Conservation (phyloP, 768 basidiomycete genomes). For the Lentinula raphanica region DNA sequence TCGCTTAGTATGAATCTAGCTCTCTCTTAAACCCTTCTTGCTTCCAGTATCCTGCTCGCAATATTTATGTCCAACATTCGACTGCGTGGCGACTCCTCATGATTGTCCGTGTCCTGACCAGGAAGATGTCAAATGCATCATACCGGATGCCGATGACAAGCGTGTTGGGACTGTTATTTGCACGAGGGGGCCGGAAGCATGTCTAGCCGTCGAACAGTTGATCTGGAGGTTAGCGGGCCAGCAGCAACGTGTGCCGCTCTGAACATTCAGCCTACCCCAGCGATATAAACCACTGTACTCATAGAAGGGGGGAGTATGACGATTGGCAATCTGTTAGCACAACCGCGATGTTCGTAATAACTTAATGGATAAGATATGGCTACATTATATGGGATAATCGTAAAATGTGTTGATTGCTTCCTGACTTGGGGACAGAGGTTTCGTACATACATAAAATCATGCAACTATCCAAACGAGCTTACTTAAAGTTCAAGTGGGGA, state of each 20-base stretch:
- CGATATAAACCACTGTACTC: too few species aligned
- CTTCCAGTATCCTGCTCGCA: conserved; percentile 62
- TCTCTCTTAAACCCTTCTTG: not conserved
- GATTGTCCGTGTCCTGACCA: conserved; percentile 76
- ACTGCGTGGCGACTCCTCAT: conserved; percentile 56
- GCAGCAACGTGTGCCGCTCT: not conserved
- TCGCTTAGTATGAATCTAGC: conserved; percentile 15
- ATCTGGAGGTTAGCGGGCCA: conserved; percentile 33
- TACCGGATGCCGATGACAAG: conserved; percentile 56
- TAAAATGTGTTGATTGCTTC: not conserved
- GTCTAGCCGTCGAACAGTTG: conserved; percentile 45
- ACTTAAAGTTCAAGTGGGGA: not conserved
- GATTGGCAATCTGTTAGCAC: too few species aligned
- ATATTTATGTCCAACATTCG: conserved; percentile 70
- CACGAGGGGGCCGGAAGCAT: conserved; percentile 60
- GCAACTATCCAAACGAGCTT: not conserved
- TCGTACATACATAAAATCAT: not conserved
- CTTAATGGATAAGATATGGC: conserved; percentile 1
- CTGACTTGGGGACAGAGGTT: not conserved
- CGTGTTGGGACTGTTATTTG: conserved; percentile 63
- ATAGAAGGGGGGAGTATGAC: too few species aligned
- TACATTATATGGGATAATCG: not conserved
- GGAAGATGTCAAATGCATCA: conserved; percentile 71
- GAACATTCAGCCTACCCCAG: too few species aligned
- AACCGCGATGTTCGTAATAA: too few species aligned